Base-by-base conservation (phyloP, 2,329 filamentous ascomycete species). In the Ophiocordyceps camponoti-leonardi region DNA sequence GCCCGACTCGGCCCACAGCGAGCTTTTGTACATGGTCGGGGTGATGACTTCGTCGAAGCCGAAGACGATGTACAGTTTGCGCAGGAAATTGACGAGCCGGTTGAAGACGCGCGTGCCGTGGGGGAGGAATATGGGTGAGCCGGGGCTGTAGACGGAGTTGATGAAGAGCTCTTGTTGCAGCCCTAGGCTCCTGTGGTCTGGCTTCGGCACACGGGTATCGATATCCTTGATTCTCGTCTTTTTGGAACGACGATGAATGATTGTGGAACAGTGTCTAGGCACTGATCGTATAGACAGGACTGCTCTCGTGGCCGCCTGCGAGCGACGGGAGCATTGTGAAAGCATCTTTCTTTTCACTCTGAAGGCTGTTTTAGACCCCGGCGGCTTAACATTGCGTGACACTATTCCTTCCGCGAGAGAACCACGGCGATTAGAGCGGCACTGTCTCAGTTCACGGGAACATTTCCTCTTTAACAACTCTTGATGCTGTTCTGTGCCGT, bases 21-120 rank as follows among this genome's bases (percentile, higher is more conserved):
- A 79, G 60, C 84, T 85, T 58, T 93, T 94, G 69, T 92, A 94
- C 57, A 94, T 92, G 43, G 80, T 92, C 2, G 87, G 86, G 8
- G 86, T 92, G 53, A 94, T 79, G 51, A 94, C 86, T 60, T 94
- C 86, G 52, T 87, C 74, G 59, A 90, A 93, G 48, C 86, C 86
- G 62, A 90, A 92, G 51, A 79, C 75, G 23, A 81, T 75, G 57
- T 94, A 94, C 58, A 94, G 86, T 48, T 80, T 79, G 50, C 86
- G 82, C 46, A 94, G 71, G 57, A 92, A 94, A 41, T 81, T 73
- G 48, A 86, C 77, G 20, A 94, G 75, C 46, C 85, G 82, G 58
- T 92, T 88, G 67, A 94, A 87, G 53, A 94, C 76, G 47, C 79
- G 78, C 0, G 86, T 73, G 51, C 87, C 87, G 57, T 86, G 81